A percentile compares a stretch with the other conserved stretches of the same genome.
phyloP scores from a whole-genome alignment of 331 rosid genomes.

The Erythrophleum ivorense region DNA sequence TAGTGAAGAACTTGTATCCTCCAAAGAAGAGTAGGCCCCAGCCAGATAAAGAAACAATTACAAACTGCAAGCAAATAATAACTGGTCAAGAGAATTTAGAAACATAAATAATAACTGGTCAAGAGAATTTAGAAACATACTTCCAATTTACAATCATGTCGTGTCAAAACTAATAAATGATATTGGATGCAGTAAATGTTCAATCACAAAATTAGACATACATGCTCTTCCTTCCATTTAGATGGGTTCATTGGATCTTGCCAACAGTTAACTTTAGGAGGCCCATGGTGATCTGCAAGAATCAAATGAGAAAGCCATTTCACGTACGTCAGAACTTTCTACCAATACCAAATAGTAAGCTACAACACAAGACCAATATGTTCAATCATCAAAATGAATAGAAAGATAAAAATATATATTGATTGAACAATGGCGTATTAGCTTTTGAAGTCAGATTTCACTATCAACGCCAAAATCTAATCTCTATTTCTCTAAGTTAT shows the following conservation, averaged over 20 bases:
- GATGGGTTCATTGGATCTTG: slow-evolving; percentile 89
- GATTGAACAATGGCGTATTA: neutral
- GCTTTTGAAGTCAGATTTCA: slow-evolving; percentile 25
- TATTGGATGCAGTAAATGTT: slow-evolving; percentile 5
- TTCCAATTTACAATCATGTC: slow-evolving; percentile 29
- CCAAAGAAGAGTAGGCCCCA: slow-evolving; percentile 76
- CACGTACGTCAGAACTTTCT: slow-evolving; percentile 14
- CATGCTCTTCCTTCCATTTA: slow-evolving; percentile 98
- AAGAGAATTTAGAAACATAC: slow-evolving; percentile 21
- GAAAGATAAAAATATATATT: neutral
- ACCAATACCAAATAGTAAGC: neutral
- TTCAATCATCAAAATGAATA: slow-evolving; percentile 7
- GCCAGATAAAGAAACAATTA: slow-evolving; percentile 72
- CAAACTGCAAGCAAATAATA: slow-evolving; percentile 65
- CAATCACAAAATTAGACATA: slow-evolving; percentile 52
- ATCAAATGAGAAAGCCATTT: slow-evolving; percentile 31
- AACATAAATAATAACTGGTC: no score
- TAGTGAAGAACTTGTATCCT: slow-evolving; percentile 63
- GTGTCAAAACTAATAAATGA: slow-evolving; percentile 19
- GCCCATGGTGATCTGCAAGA: slow-evolving; percentile 83
- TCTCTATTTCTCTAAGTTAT: neutral
- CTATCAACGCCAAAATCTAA: slow-evolving; percentile 11
- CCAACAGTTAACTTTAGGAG: slow-evolving; percentile 79
- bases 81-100: no score
- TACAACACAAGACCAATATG: neutral